Percentiles rank a stretch among this genome's conserved stretches.
Evolutionary conservation across 2,329 filamentous ascomycete species (phyloP).

Genomic region (Sarocladium brachiariae): DNA sequence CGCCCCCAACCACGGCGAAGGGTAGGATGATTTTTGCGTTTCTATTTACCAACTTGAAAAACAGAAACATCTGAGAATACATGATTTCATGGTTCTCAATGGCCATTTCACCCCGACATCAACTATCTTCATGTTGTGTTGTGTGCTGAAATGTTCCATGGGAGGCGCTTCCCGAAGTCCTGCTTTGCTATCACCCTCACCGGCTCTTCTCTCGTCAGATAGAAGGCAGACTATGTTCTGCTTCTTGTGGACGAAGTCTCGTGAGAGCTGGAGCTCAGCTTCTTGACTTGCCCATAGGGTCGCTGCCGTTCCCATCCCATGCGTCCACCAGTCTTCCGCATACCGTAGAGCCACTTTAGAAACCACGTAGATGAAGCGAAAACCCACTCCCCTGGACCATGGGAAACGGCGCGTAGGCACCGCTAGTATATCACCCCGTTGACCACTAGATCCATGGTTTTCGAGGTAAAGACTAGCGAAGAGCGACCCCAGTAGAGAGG

Average conservation of each 20-base stretch:
- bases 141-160: slow-evolving; percentile 61
- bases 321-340: background rate
- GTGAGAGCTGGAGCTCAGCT: background rate
- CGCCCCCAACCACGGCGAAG: slow-evolving; percentile 3
- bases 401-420: slow-evolving; percentile 16
- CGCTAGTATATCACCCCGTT: slow-evolving; percentile 88
- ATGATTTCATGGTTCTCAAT: slow-evolving; percentile 51
- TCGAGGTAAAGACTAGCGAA: slow-evolving; percentile 94
- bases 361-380: background rate
- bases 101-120: slow-evolving; percentile 59
- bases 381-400: background rate
- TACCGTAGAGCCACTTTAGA: background rate
- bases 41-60: slow-evolving; percentile 5
- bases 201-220: no score
- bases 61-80: slow-evolving; percentile 23
- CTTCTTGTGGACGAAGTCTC: background rate
- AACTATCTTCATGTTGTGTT: slow-evolving; percentile 18
- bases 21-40: slow-evolving; percentile 9
- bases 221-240: background rate
- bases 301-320: slow-evolving; percentile 4
- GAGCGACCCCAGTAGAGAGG: slow-evolving; percentile 50
- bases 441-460: slow-evolving; percentile 65
- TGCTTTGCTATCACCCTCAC: slow-evolving; percentile 8
- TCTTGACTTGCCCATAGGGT: slow-evolving; percentile 6
- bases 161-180: slow-evolving; percentile 66